phyloP scores from a whole-genome alignment of 2,329 filamentous ascomycete species.

The Penicillium aurantiogriseum region DNA sequence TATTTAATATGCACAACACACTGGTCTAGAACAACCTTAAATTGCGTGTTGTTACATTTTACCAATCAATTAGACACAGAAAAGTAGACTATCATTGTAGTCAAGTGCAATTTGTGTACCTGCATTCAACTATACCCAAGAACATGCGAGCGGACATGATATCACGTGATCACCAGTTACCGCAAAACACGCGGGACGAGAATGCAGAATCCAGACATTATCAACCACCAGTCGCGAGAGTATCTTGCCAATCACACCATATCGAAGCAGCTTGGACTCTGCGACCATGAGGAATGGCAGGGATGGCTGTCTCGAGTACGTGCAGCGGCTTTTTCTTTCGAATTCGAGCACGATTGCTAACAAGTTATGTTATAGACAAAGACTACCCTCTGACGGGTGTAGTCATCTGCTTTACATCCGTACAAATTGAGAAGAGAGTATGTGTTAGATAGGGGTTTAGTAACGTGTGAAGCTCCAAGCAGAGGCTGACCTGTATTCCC shows the following conservation, averaged over 20 bases:
- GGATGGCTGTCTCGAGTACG: slow-evolving; percentile 37
- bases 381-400: slow-evolving; percentile 67
- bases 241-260: not conserved
- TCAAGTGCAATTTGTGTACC: not conserved
- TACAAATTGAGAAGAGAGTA: slow-evolving; percentile 76
- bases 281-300: slow-evolving; percentile 44
- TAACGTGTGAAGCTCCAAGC: not conserved
- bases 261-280: not conserved
- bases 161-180: slow-evolving; percentile 18
- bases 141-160: not conserved
- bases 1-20: not conserved
- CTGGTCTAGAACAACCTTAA: not conserved
- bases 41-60: not conserved
- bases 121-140: not conserved
- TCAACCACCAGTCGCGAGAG: not conserved
- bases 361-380: slow-evolving; percentile 44
- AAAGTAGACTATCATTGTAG: not conserved
- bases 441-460: slow-evolving; percentile 28
- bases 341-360: slow-evolving; percentile 18
- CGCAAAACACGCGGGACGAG: slow-evolving; percentile 19
- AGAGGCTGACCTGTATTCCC: slow-evolving; percentile 9
- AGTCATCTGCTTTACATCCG: slow-evolving; percentile 83
- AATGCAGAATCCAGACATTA: not conserved
- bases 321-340: slow-evolving; percentile 3
- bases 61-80: not conserved